phyloP scores from a whole-genome alignment of 78 protist species.

The Tieghemostelium lacteum region DNA sequence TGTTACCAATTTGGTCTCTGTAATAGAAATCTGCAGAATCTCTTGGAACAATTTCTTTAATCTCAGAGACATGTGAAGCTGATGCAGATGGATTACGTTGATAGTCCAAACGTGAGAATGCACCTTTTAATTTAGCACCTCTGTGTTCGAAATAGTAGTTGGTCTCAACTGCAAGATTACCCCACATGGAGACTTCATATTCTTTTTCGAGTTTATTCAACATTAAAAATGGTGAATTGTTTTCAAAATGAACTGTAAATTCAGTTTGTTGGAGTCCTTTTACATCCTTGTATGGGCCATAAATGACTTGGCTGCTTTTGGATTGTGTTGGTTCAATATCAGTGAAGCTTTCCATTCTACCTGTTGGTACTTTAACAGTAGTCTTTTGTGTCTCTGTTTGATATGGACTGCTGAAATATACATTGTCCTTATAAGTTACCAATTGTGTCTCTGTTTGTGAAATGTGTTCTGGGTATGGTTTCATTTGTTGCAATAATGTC shows the following conservation, averaged over 20 bases:
- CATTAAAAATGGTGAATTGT: conserved; percentile 78
- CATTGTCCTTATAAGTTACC: conserved; percentile 47
- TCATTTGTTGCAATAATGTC: conserved; percentile 38
- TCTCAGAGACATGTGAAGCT: conserved; percentile 30
- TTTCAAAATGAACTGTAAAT: conserved; percentile 88
- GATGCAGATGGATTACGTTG: conserved; percentile 67
- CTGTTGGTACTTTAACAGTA: conserved; percentile 66
- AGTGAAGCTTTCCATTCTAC: conserved; percentile 44
- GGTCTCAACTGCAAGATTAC: conserved; percentile 88
- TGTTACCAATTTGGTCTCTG: conserved; percentile 94
- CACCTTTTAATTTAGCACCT: conserved; percentile 86
- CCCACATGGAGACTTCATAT: conserved; percentile 86
- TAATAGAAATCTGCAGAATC: conserved; percentile 90
- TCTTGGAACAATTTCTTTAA: conserved; percentile 75
- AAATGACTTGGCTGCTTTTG: conserved; percentile 23
- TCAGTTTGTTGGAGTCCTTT: conserved; percentile 35
- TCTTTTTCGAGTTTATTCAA: conserved; percentile 48
- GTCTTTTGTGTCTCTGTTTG: conserved; percentile 77
- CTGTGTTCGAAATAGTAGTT: conserved; percentile 63
- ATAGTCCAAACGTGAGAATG: conserved; percentile 90
- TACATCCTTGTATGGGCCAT: conserved; percentile 91
- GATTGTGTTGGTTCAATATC: conserved; percentile 30
- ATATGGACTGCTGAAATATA: conserved; percentile 64
- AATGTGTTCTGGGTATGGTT: conserved; percentile 73
- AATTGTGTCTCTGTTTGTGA: conserved; percentile 72